Evolutionary conservation across 2,329 filamentous ascomycete genomes (phyloP), one percentile per base, ranked within the genome.

Genomic region (Dissoconium aciculare): DNA sequence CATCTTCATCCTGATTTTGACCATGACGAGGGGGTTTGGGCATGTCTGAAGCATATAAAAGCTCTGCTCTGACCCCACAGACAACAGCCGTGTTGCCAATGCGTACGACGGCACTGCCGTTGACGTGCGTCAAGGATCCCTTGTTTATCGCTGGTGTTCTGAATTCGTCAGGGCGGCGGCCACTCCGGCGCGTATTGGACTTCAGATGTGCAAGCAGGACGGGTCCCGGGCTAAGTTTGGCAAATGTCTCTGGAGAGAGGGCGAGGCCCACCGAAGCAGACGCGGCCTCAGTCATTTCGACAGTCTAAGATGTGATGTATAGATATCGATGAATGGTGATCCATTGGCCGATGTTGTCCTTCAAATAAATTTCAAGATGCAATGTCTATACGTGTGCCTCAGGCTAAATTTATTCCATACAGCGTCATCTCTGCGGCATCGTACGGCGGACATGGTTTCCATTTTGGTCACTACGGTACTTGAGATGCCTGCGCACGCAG

Each of bases 41-140:
- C 36, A 91, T 81, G 51, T 82, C 74, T 29, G 69, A 67, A 3
- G 78, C 75, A 28, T 75, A 66, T 15, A 98, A 63, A 5, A 92
- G 75, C 58, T 98, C 89, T 31, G 69, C 85, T 26, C 87, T 74
- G 12, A 98, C 74, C 34, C 87, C 89, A 52, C 85, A 94, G 21
- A 98, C 85, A n/a, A 85, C 82, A 1, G 83, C 84, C 1, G 87
- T 95, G 54, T 91, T 82, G 27, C 89, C 89, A 30, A 80, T 64
- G 19, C 89, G 73, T 29, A 95, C 79, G 0, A 95, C 77, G 1
- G 87, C 78, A 46, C 82, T 91, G 30, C 89, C 89, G 51, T 92
- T 77, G 33, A 83, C 78, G 54, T 98, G 84, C 1, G 83, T 81
- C 29, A 98, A 64, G 13, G 82, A 89, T 15, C 80, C 79, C 0